These are phyloP conservation scores for Entelexis sorbosivorans DNA, from an alignment of 1,139 yeast species.

Conservation along the genomic window DNA sequence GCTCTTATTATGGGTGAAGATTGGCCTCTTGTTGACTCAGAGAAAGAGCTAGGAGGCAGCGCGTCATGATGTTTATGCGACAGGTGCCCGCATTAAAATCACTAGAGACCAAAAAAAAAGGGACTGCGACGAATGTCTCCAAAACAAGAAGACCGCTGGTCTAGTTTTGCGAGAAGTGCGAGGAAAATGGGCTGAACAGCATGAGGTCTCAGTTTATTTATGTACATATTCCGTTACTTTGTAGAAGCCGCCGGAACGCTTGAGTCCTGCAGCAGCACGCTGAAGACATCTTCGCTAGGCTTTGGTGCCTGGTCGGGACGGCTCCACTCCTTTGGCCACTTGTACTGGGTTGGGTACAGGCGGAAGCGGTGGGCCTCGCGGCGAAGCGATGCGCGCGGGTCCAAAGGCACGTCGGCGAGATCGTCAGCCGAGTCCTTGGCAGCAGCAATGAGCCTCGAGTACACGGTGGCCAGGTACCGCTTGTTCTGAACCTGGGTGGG, in stretches of 20 bases:
- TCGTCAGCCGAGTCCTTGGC: constrained; percentile 53
- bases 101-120: too few species aligned
- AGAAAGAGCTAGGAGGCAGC: too few species aligned
- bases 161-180: too few species aligned
- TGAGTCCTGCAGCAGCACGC: constrained; percentile 7
- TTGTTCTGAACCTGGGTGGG: constrained; percentile 81
- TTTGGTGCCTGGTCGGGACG: constrained; percentile 40
- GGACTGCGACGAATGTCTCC: too few species aligned
- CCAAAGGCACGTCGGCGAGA: constrained; percentile 71
- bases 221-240: constrained; percentile 4
- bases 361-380: constrained; percentile 34
- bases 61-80: too few species aligned
- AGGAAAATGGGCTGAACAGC: too few species aligned
- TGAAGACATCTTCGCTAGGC: constrained; percentile 19
- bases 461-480: constrained; percentile 53
- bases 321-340: constrained; percentile 78
- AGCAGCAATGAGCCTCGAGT: constrained; percentile 50
- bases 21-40: too few species aligned
- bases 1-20: too few species aligned
- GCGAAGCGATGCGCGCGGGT: constrained; percentile 53
- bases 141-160: too few species aligned
- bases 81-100: too few species aligned
- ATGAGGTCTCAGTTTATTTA: neutral
- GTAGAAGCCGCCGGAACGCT: neutral
- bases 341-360: constrained; percentile 26